Conservation (phyloP, 176 grass and related monocot genomes). For the Zoysia japonica region DNA sequence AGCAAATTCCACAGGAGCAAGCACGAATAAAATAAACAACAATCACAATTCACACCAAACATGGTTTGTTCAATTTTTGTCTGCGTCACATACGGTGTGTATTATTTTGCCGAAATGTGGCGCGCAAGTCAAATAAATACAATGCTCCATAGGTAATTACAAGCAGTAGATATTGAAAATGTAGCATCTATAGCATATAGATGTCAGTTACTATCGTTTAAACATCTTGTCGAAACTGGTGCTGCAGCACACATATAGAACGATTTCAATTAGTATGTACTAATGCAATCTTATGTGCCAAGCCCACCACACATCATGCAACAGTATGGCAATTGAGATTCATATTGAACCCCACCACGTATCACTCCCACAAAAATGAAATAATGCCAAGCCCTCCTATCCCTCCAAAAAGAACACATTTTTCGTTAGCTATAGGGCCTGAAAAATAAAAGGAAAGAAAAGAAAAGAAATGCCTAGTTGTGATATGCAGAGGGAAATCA, state of each 20-base stretch:
- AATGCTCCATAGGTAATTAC: too few relatives aligned
- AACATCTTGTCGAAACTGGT: conserved; percentile 5
- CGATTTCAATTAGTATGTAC: neutral
- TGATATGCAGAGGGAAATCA: too few relatives aligned
- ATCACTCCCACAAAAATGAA: too few relatives aligned
- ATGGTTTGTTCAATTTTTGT: neutral
- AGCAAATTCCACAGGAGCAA: conserved; percentile 17
- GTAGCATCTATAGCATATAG: neutral
- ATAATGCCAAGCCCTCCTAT: too few relatives aligned
- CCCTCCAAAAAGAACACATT: too few relatives aligned
- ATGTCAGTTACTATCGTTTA: neutral
- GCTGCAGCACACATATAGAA: neutral
- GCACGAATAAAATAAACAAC: conserved; percentile 17
- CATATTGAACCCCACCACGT: too few relatives aligned
- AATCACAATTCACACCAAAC: neutral
- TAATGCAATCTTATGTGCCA: neutral
- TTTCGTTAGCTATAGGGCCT: too few relatives aligned
- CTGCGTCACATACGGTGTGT: neutral
- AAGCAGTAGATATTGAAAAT: neutral
- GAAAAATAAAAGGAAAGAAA: too few relatives aligned
- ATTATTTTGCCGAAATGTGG: conserved; percentile 15
- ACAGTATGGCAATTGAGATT: too few relatives aligned
- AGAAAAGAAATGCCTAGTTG: too few relatives aligned
- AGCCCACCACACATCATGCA: too few relatives aligned
- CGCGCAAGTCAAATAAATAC: too few relatives aligned